Conservation (phyloP, 2,329 filamentous ascomycete genomes). For the Exophiala viscosa region DNA sequence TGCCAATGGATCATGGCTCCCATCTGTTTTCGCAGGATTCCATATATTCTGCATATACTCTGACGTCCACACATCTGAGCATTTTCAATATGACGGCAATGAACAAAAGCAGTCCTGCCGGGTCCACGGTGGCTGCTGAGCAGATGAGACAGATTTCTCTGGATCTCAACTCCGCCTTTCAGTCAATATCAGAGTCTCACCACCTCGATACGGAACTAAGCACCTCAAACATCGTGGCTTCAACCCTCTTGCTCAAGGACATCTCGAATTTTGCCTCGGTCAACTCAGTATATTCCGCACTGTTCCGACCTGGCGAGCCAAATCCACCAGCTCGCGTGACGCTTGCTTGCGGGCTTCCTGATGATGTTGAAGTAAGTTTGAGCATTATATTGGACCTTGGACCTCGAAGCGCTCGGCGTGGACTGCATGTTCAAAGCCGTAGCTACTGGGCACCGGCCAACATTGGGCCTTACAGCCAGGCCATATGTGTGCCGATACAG, state of each 20-base stretch:
- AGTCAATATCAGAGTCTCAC: background rate
- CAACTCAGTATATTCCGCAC: constrained; percentile 70
- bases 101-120: background rate
- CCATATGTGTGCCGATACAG: constrained; percentile 56
- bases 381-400: constrained; percentile 48
- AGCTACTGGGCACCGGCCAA: constrained; percentile 98
- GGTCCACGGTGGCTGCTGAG: constrained; percentile 2
- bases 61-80: constrained; percentile 7
- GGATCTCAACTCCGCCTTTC: constrained; percentile 4
- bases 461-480: constrained; percentile 95
- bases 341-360: constrained; percentile 65
- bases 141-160: constrained; percentile 20
- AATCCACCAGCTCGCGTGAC: constrained; percentile 85
- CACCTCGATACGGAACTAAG: background rate
- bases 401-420: constrained; percentile 39
- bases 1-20: no score
- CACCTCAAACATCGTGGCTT: constrained; percentile 39
- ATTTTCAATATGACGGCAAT: constrained; percentile 14
- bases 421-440: constrained; percentile 82
- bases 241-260: constrained; percentile 66
- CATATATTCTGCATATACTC: constrained; percentile 2
- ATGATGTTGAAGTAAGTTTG: constrained; percentile 58
- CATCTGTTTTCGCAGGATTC: background rate
- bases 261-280: constrained; percentile 76
- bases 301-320: constrained; percentile 62